phyloP scores from a whole-genome alignment of 2,329 filamentous ascomycete genomes.

The Huntiella bhutanensis region DNA sequence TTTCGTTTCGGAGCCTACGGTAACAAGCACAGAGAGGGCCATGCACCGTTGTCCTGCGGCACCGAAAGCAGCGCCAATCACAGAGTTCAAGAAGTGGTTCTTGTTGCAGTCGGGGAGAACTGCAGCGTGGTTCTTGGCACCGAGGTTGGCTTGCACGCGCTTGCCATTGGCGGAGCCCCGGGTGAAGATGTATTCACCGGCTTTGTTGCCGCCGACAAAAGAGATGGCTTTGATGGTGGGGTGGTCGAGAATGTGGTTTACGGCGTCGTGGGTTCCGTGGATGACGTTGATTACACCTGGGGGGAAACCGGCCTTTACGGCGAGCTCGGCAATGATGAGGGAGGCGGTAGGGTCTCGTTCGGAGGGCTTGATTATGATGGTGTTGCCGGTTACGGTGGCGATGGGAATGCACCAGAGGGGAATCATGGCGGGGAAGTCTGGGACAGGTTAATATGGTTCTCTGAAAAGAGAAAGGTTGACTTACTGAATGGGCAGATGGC shows the following conservation, averaged over 20 bases:
- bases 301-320: slow-evolving; percentile 63
- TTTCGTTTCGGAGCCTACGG: slow-evolving; percentile 61
- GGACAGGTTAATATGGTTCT: background rate
- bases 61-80: slow-evolving; percentile 67
- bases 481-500: slow-evolving; percentile 76
- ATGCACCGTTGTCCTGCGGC: slow-evolving; percentile 75
- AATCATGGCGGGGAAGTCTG: slow-evolving; percentile 83
- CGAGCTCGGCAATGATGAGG: slow-evolving; percentile 71
- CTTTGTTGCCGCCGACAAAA: slow-evolving; percentile 77
- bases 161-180: slow-evolving; percentile 70
- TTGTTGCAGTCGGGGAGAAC: slow-evolving; percentile 77
- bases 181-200: slow-evolving; percentile 69
- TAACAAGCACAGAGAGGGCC: slow-evolving; percentile 66
- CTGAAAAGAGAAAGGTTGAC: slow-evolving; percentile 17
- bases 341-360: slow-evolving; percentile 69
- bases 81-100: slow-evolving; percentile 72
- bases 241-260: slow-evolving; percentile 74
- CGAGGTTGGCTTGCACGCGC: slow-evolving; percentile 72
- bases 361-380: slow-evolving; percentile 67
- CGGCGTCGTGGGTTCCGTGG: slow-evolving; percentile 61
- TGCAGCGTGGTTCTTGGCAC: slow-evolving; percentile 75
- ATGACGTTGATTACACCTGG: slow-evolving; percentile 67
- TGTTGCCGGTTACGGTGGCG: slow-evolving; percentile 69
- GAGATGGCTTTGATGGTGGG: slow-evolving; percentile 71
- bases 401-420: slow-evolving; percentile 81